These are phyloP conservation scores for Amylostereum areolatum DNA, from an alignment of 1,284 basidiomycete genomes.

Conservation along the genomic window DNA sequence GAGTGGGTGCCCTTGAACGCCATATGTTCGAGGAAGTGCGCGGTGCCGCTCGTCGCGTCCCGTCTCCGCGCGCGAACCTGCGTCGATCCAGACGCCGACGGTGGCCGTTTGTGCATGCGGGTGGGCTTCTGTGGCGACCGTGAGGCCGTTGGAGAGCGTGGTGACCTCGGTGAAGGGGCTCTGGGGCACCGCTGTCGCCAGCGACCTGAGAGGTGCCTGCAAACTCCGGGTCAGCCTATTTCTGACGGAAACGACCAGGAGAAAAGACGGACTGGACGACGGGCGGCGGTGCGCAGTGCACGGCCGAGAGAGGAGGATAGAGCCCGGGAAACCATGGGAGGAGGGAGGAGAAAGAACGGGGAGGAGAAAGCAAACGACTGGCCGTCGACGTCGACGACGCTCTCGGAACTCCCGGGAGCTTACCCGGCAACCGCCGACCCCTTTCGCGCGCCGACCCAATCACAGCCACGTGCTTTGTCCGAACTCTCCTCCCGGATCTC, in stretches of 20 bases:
- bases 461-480: no score
- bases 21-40: conserved; percentile 99
- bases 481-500: no score
- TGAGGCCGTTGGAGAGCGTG: conserved; percentile 87
- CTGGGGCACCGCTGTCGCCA: conserved; percentile 64
- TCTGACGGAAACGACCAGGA: background rate
- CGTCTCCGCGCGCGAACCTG: conserved; percentile 94
- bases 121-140: conserved; percentile 90
- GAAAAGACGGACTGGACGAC: conserved; percentile 42
- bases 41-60: conserved; percentile 92
- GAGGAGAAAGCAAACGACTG: background rate
- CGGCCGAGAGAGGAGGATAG: conserved; percentile 55
- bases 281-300: conserved; percentile 51
- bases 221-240: conserved; percentile 4
- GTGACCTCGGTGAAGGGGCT: conserved; percentile 83
- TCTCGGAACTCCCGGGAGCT: no score
- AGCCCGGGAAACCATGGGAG: conserved; percentile 60
- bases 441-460: no score
- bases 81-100: conserved; percentile 98
- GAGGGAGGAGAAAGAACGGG: conserved; percentile 17
- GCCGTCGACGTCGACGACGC: no score
- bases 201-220: conserved; percentile 41
- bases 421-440: no score
- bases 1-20: conserved; percentile 92
- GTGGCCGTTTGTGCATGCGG: conserved; percentile 96